Evolutionary conservation across 1,284 basidiomycete genomes (phyloP), one percentile per base, ranked within the genome.

Genomic region (Cystobasidiaceae sp.): DNA sequence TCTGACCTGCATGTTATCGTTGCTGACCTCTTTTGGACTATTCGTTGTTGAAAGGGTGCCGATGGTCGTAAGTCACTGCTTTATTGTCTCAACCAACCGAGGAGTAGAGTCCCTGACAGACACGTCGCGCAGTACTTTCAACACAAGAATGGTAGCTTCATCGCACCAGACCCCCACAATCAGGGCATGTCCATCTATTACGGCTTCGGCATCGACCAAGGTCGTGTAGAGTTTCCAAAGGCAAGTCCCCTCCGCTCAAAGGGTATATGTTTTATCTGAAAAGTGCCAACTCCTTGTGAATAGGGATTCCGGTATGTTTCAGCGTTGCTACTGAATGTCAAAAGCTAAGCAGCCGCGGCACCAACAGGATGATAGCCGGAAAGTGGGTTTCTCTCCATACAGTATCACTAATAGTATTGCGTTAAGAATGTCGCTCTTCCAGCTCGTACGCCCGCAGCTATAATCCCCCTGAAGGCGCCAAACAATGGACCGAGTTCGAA

Each of bases 61-160:
- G n/a, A 11, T 4, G 23, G 2, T 51, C 30, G 9, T 3, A 28
- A 23, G 21, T 9, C 13, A n/a, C 49, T 33, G 21, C 17, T 17
- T 33, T 13, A 23, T 11, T 30, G 11, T 11, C 21, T 27, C 17
- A 1, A 19, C 2, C 17, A n/a, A 27, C 13, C 25, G 49, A 7
- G 17, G 19, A n/a, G 49, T 28, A 27, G n/a, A 51, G 25, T 37
- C 19, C 13, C 15, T 50, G 23, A 25, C 15, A 17, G n/a, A 30
- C 3, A 9, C 1, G 3, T 15, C 21, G 11, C 21, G 23, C 19
- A 21, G 3, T 48, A 33, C 8, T 59, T 59, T 33, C 45, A 49
- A 11, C 37, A 39, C 37, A 49, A 46, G 57, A 59, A 59, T 33
- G 57, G 57, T 15, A 30, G 25, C 28, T 48, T 59, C 19, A 27